Conservation (phyloP, 139 green algal genomes). For the Haematococcus lacustris region DNA sequence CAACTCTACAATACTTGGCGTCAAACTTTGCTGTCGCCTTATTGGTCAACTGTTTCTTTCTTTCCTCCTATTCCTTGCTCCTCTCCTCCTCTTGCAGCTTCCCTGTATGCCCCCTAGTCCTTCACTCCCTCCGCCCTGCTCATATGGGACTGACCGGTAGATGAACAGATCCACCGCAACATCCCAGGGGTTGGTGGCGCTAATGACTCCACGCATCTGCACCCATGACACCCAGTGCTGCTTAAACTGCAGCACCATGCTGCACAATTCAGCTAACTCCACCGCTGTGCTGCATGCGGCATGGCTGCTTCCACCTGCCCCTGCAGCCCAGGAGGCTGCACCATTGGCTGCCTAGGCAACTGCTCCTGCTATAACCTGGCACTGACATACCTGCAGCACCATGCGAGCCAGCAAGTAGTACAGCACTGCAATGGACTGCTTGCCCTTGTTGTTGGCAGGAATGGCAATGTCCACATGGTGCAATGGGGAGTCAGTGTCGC, state of each 20-base stretch:
- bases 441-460: conserved; percentile 98
- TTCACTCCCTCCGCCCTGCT: neutral
- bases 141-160: conserved; percentile 62
- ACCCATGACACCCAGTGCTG: no score
- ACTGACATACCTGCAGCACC: no score
- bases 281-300: no score
- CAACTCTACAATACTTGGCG: no score
- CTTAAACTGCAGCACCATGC: conserved; percentile 7
- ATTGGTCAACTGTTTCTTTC: neutral
- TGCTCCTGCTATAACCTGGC: no score
- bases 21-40: neutral
- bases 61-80: neutral
- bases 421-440: conserved; percentile 81
- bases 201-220: conserved; percentile 90
- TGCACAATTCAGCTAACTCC: no score
- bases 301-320: no score
- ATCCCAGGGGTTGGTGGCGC: conserved; percentile 68
- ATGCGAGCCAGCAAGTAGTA: conserved; percentile 92
- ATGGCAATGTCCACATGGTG: conserved; percentile 96
- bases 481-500: conserved; percentile 95
- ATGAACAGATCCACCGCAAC: conserved; percentile 99
- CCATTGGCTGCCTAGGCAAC: no score
- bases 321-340: no score
- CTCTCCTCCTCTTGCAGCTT: neutral
- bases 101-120: neutral